Conservation (phyloP, 192 early-diverging fungal genomes). For the Thamnidium elegans region DNA sequence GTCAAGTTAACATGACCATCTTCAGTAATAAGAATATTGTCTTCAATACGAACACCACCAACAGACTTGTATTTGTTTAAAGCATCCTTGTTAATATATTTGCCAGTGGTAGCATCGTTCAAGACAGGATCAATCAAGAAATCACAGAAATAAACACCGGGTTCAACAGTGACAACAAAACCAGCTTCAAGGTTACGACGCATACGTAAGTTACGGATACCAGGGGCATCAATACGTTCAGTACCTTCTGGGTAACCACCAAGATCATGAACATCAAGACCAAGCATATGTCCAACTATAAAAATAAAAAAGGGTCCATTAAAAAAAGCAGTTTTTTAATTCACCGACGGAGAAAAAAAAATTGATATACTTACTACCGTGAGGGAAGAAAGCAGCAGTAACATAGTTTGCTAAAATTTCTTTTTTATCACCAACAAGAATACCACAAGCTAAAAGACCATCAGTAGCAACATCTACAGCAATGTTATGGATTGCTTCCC, state of each 20-base stretch:
- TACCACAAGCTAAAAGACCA: constrained; percentile 67
- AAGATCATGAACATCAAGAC: constrained; percentile 90
- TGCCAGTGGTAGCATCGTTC: constrained; percentile 48
- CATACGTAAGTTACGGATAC: constrained; percentile 73
- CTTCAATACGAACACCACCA: constrained; percentile 94
- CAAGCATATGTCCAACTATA: constrained; percentile 72
- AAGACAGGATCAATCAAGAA: constrained; percentile 67
- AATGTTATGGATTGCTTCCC: constrained; percentile 80
- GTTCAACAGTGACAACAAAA: constrained; percentile 92
- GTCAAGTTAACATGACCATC: constrained; percentile 81
- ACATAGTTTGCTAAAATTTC: constrained; percentile 65
- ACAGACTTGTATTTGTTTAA: constrained; percentile 68
- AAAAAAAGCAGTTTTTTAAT: too few relatives aligned
- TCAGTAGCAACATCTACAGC: constrained; percentile 62
- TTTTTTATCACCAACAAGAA: constrained; percentile 66
- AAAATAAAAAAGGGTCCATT: too few relatives aligned
- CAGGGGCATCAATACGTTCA: constrained; percentile 68
- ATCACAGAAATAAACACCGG: constrained; percentile 91
- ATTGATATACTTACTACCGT: constrained; percentile 58
- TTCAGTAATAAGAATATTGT: constrained; percentile 80
- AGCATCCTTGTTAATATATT: constrained; percentile 65
- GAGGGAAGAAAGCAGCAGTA: constrained; percentile 84
- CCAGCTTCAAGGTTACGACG: constrained; percentile 68
- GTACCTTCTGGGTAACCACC: constrained; percentile 82
- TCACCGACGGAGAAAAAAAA: too few relatives aligned